These are phyloP conservation scores for Naganishia sp. DNA, from an alignment of 1,284 basidiomycete species.

Conservation along the genomic window DNA sequence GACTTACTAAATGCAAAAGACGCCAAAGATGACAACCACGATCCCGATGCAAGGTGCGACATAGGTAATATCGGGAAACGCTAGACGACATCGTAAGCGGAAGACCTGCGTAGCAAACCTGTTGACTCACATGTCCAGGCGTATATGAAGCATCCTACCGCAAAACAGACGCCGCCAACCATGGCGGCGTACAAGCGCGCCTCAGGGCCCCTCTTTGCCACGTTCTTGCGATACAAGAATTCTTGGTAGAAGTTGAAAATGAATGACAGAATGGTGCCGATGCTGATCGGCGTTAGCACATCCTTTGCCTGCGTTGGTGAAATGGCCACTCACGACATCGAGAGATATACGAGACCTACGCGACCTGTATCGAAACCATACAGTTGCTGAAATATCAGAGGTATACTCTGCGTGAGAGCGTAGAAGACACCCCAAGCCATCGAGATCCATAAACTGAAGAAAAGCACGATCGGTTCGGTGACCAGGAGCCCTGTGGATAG, in stretches of 20 bases:
- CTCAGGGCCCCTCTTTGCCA: conserved; percentile 64
- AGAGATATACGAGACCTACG: conserved; percentile 64
- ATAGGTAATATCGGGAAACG: conserved; percentile 20
- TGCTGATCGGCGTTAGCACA: conserved; percentile 51
- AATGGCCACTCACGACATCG: conserved; percentile 60
- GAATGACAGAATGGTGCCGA: conserved; percentile 66
- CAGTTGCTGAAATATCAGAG: conserved; percentile 63
- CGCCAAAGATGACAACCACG: conserved; percentile 57
- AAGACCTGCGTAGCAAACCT: not conserved
- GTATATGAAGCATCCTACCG: conserved; percentile 62
- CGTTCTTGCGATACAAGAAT: conserved; percentile 63
- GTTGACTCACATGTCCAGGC: conserved; percentile 44
- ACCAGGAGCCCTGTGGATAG: not conserved
- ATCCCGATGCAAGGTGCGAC: conserved; percentile 56
- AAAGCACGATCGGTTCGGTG: conserved; percentile 71
- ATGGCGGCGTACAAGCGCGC: conserved; percentile 69
- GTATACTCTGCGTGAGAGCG: conserved; percentile 67
- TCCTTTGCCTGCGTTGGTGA: not conserved
- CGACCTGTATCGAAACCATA: conserved; percentile 68
- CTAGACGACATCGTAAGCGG: not conserved
- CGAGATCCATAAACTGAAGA: conserved; percentile 73
- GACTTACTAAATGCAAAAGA: conserved; percentile 27
- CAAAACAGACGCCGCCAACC: conserved; percentile 64
- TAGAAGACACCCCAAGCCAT: conserved; percentile 77
- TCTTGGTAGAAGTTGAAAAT: conserved; percentile 66